These are phyloP conservation scores for Solanum chiquidenum DNA, from an alignment of 257 asterid species.

Conservation along the genomic window DNA sequence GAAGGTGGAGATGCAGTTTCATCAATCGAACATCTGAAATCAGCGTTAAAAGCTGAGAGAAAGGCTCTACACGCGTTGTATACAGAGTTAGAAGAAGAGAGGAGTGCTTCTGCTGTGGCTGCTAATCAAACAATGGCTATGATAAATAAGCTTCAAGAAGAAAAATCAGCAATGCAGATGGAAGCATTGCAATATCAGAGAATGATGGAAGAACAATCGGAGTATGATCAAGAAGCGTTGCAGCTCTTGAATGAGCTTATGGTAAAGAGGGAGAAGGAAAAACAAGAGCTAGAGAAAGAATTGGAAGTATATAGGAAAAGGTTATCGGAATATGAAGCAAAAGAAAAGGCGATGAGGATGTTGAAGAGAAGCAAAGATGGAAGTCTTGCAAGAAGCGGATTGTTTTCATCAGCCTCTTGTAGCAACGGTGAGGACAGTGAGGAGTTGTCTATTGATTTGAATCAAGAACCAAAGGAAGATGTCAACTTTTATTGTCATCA, in stretches of 20 bases:
- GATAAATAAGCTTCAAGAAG: constrained; percentile 95
- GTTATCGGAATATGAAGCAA: constrained; percentile 51
- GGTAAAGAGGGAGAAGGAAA: constrained; percentile 92
- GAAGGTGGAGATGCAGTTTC: constrained; percentile 60
- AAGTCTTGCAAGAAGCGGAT: constrained; percentile 44
- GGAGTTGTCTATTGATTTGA: constrained; percentile 59
- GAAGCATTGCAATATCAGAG: constrained; percentile 97
- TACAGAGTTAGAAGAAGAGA: constrained; percentile 79
- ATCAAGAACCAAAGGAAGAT: constrained; percentile 59
- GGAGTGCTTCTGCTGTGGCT: constrained; percentile 94
- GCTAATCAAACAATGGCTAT: constrained; percentile 96
- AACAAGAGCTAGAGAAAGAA: constrained; percentile 70
- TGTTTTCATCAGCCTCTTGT: constrained; percentile 62
- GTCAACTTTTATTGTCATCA: constrained; percentile 30
- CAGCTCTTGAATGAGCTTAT: constrained; percentile 84
- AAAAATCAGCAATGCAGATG: constrained; percentile 96
- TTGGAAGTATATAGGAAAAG: constrained; percentile 50
- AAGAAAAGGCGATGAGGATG: constrained; percentile 39
- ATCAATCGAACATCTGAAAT: constrained; percentile 49
- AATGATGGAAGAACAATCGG: constrained; percentile 99
- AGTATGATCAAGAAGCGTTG: constrained; percentile 96
- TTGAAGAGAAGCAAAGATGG: constrained; percentile 50
- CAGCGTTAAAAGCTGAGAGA: constrained; percentile 58
- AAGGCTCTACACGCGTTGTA: constrained; percentile 64
- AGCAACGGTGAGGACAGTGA: constrained; percentile 84